Percentiles rank a stretch among this genome's conserved stretches.
Evolutionary conservation across 2,329 filamentous ascomycete genomes (phyloP).

Genomic region (Apiospora rasikravindrae): DNA sequence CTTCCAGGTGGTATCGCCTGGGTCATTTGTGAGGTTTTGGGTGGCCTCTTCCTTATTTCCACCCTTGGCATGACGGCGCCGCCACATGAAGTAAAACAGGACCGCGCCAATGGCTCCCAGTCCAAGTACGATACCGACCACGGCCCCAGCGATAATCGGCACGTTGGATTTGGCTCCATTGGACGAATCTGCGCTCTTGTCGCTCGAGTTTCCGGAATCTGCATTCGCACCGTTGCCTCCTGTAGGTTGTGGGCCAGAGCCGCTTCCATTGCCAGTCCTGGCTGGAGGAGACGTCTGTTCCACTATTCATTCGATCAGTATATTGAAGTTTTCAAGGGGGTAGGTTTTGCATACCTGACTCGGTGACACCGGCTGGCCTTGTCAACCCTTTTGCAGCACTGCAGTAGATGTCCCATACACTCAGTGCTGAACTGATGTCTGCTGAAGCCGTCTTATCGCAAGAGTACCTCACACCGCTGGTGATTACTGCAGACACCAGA

Average conservation of each 20-base stretch:
- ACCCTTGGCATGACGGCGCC: conserved; percentile 27
- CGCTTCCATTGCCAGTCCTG: conserved; percentile 22
- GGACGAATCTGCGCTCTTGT: conserved; percentile 31
- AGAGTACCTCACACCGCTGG: conserved; percentile 48
- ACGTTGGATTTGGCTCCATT: conserved; percentile 28
- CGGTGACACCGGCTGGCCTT: conserved; percentile 45
- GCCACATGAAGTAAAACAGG: conserved; percentile 43
- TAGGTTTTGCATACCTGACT: conserved; percentile 38
- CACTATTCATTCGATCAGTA: conserved; percentile 27
- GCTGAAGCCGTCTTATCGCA: conserved; percentile 50
- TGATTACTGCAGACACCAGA: conserved; percentile 49
- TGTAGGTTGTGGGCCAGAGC: conserved; percentile 27
- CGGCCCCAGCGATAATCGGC: conserved; percentile 37
- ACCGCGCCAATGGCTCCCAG: conserved; percentile 38
- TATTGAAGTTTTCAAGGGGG: neutral
- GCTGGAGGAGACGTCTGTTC: conserved; percentile 30
- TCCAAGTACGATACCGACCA: conserved; percentile 40
- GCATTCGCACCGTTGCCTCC: conserved; percentile 18
- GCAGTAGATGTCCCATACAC: conserved; percentile 54
- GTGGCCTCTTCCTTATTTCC: conserved; percentile 11
- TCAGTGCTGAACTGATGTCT: conserved; percentile 52
- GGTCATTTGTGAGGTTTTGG: neutral
- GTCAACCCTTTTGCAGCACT: conserved; percentile 52
- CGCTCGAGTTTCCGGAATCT: conserved; percentile 40
- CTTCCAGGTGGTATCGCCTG: conserved; percentile 25